Evolutionary conservation across 106 monocot genomes (phyloP), one percentile per base, ranked within the genome.

Genomic region (Acorus calamus): DNA sequence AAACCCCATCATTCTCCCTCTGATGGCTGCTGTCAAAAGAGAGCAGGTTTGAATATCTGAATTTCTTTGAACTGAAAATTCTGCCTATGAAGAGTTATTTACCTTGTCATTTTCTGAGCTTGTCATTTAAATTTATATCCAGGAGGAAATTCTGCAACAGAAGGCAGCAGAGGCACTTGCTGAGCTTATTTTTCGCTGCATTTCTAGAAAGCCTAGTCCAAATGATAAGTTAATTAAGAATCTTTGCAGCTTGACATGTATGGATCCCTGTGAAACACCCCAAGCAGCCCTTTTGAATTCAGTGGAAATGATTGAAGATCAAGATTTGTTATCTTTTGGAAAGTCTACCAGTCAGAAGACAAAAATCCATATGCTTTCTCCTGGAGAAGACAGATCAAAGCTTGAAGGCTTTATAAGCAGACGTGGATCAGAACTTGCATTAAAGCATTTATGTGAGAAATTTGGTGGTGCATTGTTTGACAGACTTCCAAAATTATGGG

Each of bases 201-300:
- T 98, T 74, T 90, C 80, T 7, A 87, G 96, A 52, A 91, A 76
- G 59, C 96, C 96, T 65, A 61, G 91, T 46, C 96, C 96, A 46
- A 98, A 98, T 65, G 96, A 98, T 65, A 98, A 98, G 64, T 63
- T 98, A 74, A 76, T 91, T 44, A 91, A 81, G 59, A 98, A 98
- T 47, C 60, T 98, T 52, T 88, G 87, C 73, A 80, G 66, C 57
- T 75, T 91, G 63, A 85, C 84, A 46, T 98, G 96, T 41, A 73
- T 78, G 52, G 96, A 98, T 74, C 61, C 76, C 64, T 77, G 46
- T 78, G 87, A 86, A 70, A 98, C 96, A 1, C 96, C 96, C 14
- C 91, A 91, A 71, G 91, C 77, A 41, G 45, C 85, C 53, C 3
- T 83, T 3, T 70, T 91, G 63, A 83, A 59, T 61, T 88, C 96